These are phyloP conservation scores for Talaromyces sp. DNA, from an alignment of 2,329 filamentous ascomycete species.

Conservation along the genomic window DNA sequence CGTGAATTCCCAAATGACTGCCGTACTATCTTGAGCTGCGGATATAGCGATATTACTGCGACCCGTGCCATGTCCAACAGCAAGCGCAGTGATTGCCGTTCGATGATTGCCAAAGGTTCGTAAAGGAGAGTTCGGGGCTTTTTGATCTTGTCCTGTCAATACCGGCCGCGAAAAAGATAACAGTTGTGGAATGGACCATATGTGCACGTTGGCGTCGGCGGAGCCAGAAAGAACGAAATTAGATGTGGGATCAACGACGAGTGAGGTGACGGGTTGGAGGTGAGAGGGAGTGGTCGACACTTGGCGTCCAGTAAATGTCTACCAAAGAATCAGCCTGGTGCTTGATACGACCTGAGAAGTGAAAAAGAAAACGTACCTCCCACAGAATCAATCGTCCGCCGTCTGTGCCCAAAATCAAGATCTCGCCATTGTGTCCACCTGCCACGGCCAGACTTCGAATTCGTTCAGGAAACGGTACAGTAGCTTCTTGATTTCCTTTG, in stretches of 20 bases:
- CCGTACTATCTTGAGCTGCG: constrained; percentile 79
- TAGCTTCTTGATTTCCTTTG: constrained; percentile 81
- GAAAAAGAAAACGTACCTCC: constrained; percentile 64
- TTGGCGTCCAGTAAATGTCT: constrained; percentile 46
- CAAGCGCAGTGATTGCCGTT: constrained; percentile 48
- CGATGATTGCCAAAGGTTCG: constrained; percentile 72
- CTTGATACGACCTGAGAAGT: too few relatives aligned
- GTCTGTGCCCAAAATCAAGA: constrained; percentile 76
- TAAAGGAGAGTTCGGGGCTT: constrained; percentile 61
- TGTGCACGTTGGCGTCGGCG: constrained; percentile 79
- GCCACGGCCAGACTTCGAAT: constrained; percentile 74
- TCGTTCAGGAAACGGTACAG: constrained; percentile 81
- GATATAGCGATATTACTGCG: constrained; percentile 81
- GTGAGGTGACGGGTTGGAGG: constrained; percentile 61
- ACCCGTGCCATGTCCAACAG: constrained; percentile 63
- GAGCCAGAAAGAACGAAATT: constrained; percentile 48
- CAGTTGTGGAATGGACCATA: constrained; percentile 80
- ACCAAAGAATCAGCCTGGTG: constrained; percentile 18
- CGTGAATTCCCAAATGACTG: constrained; percentile 89
- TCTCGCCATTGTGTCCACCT: constrained; percentile 56
- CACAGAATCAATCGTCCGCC: constrained; percentile 85
- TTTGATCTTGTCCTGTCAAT: constrained; percentile 40
- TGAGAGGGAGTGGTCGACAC: constrained; percentile 44
- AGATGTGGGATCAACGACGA: constrained; percentile 66
- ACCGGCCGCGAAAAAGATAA: constrained; percentile 57